phyloP scores from a whole-genome alignment of 2,329 filamentous ascomycete species.

The Penicillium sp. region DNA sequence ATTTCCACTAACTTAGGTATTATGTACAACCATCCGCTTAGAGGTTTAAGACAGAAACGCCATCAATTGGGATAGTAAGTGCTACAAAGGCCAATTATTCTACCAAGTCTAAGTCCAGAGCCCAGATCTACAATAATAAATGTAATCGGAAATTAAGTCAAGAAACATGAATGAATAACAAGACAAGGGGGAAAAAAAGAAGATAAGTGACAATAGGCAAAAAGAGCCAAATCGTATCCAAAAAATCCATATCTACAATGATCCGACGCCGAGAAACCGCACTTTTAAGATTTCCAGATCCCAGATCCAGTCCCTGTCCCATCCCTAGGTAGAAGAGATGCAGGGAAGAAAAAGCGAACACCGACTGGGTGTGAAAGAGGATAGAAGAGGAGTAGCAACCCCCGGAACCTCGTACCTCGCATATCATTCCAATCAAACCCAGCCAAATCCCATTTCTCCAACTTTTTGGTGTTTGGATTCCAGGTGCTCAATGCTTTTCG shows the following conservation, averaged over 20 bases:
- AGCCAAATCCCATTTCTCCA: not conserved
- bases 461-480: not conserved
- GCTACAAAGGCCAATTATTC: not conserved
- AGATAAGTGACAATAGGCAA: conserved; percentile 16
- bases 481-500: not conserved
- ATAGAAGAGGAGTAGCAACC: not conserved
- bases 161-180: not conserved
- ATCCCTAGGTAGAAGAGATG: not conserved
- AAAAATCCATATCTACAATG: conserved; percentile 28
- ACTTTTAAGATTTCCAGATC: conserved; percentile 22
- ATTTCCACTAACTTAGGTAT: not conserved
- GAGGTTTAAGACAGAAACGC: too few relatives aligned
- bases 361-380: conserved; percentile 12
- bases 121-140: not conserved
- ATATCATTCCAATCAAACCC: not conserved
- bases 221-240: conserved; percentile 20
- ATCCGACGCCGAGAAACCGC: conserved; percentile 24
- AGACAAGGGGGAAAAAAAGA: conserved; percentile 9
- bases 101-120: not conserved
- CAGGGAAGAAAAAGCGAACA: conserved; percentile 7
- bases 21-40: too few relatives aligned
- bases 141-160: not conserved
- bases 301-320: conserved; percentile 6
- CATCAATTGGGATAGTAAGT: not conserved
- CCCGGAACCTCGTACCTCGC: not conserved